Conservation (phyloP, 1,284 basidiomycete species). For the Pseudozyma pruni region DNA sequence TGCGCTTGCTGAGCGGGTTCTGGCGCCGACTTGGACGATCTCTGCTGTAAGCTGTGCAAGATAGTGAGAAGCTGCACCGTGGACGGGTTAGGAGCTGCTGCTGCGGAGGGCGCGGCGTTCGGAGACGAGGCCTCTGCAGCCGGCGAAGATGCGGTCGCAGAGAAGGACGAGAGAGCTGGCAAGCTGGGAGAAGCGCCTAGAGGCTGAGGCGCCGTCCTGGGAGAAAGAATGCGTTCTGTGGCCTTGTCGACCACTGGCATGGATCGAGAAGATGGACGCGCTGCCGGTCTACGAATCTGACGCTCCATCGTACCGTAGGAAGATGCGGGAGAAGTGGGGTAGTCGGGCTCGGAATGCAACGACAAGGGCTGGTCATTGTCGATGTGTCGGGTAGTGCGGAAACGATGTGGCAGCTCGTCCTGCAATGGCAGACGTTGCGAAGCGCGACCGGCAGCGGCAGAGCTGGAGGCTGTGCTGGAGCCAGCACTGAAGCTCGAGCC, state of each 20-base stretch:
- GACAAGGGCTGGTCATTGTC: conserved; percentile 23
- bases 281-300: conserved; percentile 27
- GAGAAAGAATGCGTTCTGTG: conserved; percentile 24
- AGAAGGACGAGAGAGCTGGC: conserved; percentile 10
- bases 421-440: conserved; percentile 10
- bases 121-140: conserved; percentile 13
- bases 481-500: conserved; percentile 35
- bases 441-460: conserved; percentile 1
- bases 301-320: conserved; percentile 17
- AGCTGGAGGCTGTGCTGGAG: conserved; percentile 9
- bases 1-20: conserved; percentile 47
- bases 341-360: conserved; percentile 44
- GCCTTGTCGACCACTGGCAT: conserved; percentile 9
- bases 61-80: conserved; percentile 40
- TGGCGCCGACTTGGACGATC: conserved; percentile 41
- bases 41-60: conserved; percentile 44
- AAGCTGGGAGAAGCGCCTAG: conserved; percentile 19
- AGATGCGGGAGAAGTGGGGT: conserved; percentile 31
- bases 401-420: conserved; percentile 15
- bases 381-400: conserved; percentile 21
- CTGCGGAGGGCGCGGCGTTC: conserved; percentile 12
- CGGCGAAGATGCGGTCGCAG: conserved; percentile 17
- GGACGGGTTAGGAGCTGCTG: conserved; percentile 30
- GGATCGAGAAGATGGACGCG: conserved; percentile 12
- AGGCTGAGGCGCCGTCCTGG: conserved; percentile 12